Base-by-base conservation (phyloP, 306 rosid species). In the Rubus parviflorus region DNA sequence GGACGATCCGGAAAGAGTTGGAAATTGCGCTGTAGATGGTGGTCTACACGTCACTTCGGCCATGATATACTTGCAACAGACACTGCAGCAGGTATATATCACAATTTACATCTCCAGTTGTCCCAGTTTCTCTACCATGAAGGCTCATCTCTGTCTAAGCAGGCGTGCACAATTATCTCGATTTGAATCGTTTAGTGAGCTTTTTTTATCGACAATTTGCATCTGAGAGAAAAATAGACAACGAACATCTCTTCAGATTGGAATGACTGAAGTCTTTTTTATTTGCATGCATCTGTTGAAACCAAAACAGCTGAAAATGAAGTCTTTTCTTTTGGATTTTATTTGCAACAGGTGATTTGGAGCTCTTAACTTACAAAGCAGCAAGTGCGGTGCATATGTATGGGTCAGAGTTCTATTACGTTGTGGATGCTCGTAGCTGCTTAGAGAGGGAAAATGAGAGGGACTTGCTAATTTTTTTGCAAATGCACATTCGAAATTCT, bases 1-100 rank as follows among this genome's bases (percentile, higher is more conserved):
- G 89, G 85, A 63, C 42, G 77, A 48, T 84, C 86, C 2, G 86
- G 88, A 77, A 82, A 81, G 74, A 42, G 82, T 73, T 92, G 98
- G 98, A 92, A 82, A 78, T 60, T 89, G 72, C 96, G 97, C 6
- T 81, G 94, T 48, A 80, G 92, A 81, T 89, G 97, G 93, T 94
- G 98, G 98, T 22, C 57, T 49, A 84, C 74, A 0, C 87, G 84
- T 56, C 92, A 92, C 82, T 94, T 92, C 82, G 80, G 87, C 81
- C 79, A 15, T 47, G 63, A 77, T 56, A 77, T 53, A 48, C 85
- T 85, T 58, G 75, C 72, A 47, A 80, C 90, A 63, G 96, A 90
- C 57, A 84, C 87, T 70, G 74, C 75, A 52, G 83, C 84, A 63
- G 98, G 97, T 92, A 90, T 9, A 12, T 22, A 19, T 40, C 22